Base-by-base conservation (phyloP, 2,329 filamentous ascomycete species). In the Rhytidhysteron rufulum region DNA sequence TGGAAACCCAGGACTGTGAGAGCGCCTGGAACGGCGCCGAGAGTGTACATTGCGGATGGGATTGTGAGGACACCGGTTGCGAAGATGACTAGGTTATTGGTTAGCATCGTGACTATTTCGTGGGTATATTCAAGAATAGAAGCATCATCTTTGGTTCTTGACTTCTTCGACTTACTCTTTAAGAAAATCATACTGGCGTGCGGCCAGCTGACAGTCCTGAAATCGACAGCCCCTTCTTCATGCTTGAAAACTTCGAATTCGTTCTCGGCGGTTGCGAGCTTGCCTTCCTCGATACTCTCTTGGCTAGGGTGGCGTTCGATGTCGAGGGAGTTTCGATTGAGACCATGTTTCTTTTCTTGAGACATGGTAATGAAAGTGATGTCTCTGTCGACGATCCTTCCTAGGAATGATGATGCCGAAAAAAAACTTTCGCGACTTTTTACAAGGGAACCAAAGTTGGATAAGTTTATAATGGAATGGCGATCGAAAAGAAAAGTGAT, bases 201-300 rank as follows among this genome's bases (percentile, higher is more conserved):
- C 13, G 69, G 65, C 75, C 75, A 79, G 41, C 67, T 65, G 13
- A 79, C 74, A 2, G 73, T 77, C 16, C 75, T 66, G 45, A 78
- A 78, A 36, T 78, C 65, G 31, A 77, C 73, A 16, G 69, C 68
- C 29, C 68, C 70, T 25, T 68, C 65, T 2, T 61, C 64, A 44
- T 62, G 68, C 44, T 72, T 69, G 64, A 78, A 78, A 25, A 78
- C 68, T 48, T 78, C 75, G 37, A 60, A 62, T 36, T 66, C 65
- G 31, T 67, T 61, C 34, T 59, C 52, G 13, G 24, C 7, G 5
- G 54, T 35, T 13, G 54, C 45, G 16, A 53, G 37, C 36, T 54
- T 27, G 3, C 42, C 41, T 19, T 59, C 58, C 35, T 54, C 52
- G 4, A 45, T 44, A 30, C 60, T 58, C 5, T 43, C 49, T 15